Conservation (phyloP, 139 green algal species). For the Coelastrella sp. region DNA sequence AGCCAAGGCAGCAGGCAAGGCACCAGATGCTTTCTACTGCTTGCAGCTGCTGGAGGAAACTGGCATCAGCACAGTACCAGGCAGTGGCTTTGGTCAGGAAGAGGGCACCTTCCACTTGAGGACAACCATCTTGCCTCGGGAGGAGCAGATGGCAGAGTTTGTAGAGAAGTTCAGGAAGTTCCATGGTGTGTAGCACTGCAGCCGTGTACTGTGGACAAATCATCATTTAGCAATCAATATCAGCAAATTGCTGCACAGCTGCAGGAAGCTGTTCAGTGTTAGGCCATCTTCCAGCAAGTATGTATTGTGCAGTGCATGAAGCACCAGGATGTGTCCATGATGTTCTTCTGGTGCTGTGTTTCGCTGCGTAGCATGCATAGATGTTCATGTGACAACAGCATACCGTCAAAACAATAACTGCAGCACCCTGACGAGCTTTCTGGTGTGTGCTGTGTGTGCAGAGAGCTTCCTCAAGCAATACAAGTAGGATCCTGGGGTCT, state of each 20-base stretch:
- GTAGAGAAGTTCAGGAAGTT: constrained; percentile 83
- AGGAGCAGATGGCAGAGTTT: constrained; percentile 86
- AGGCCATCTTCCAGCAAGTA: too few species aligned
- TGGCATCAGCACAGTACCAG: constrained; percentile 76
- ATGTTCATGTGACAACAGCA: too few species aligned
- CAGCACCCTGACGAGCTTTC: not conserved
- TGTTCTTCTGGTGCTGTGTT: too few species aligned
- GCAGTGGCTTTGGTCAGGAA: constrained; percentile 86
- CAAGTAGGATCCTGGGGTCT: constrained; percentile 18
- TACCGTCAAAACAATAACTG: too few species aligned
- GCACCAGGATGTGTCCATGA: too few species aligned
- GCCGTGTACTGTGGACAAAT: too few species aligned
- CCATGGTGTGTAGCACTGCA: constrained; percentile 60
- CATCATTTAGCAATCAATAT: too few species aligned
- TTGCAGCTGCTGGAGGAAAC: constrained; percentile 86
- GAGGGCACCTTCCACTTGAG: constrained; percentile 92
- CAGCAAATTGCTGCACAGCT: too few species aligned
- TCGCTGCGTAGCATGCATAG: too few species aligned
- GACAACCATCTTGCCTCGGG: constrained; percentile 94
- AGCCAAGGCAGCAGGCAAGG: constrained; percentile 79
- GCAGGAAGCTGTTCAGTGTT: too few species aligned
- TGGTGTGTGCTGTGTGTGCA: not conserved
- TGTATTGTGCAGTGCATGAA: too few species aligned
- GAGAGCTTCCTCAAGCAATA: constrained; percentile 65
- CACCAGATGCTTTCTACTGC: constrained; percentile 91